A percentile compares a stretch with the other conserved stretches of the same genome.
phyloP scores from a whole-genome alignment of 2,329 filamentous ascomycete species.

The Aspergillus tamarii region DNA sequence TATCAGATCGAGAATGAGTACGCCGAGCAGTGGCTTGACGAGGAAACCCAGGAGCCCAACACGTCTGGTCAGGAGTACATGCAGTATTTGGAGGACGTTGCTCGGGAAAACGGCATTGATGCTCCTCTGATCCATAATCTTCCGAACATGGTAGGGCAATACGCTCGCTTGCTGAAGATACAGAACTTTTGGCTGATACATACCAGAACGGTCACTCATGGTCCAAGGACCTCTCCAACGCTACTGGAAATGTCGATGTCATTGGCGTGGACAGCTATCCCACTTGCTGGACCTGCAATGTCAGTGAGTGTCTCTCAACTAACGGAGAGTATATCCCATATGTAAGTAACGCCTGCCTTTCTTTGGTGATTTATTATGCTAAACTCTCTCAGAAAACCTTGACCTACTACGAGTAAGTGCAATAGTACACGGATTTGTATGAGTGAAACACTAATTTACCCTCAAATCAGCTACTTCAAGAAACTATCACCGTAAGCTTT shows the following conservation, averaged over 20 bases:
- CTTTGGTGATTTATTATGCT: background rate
- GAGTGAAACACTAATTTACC: background rate
- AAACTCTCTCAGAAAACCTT: background rate
- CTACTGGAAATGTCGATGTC: conserved; percentile 48
- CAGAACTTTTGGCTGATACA: background rate
- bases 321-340: conserved; percentile 64
- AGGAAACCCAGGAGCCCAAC: conserved; percentile 48
- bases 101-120: conserved; percentile 60
- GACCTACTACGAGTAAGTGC: conserved; percentile 2
- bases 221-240: conserved; percentile 63
- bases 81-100: conserved; percentile 56
- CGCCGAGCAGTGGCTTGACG: conserved; percentile 42
- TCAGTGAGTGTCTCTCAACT: conserved; percentile 62
- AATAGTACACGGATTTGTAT: background rate
- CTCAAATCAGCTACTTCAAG: background rate
- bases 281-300: conserved; percentile 68
- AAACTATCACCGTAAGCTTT: background rate
- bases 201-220: conserved; percentile 54
- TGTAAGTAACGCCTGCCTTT: conserved; percentile 3
- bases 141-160: conserved; percentile 54
- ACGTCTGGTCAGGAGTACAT: conserved; percentile 45
- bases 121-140: conserved; percentile 63
- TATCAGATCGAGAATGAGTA: conserved; percentile 43
- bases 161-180: no score
- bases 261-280: conserved; percentile 35